Evolutionary conservation across 306 rosid genomes (phyloP).

Genomic region (Cicer bijugum): DNA sequence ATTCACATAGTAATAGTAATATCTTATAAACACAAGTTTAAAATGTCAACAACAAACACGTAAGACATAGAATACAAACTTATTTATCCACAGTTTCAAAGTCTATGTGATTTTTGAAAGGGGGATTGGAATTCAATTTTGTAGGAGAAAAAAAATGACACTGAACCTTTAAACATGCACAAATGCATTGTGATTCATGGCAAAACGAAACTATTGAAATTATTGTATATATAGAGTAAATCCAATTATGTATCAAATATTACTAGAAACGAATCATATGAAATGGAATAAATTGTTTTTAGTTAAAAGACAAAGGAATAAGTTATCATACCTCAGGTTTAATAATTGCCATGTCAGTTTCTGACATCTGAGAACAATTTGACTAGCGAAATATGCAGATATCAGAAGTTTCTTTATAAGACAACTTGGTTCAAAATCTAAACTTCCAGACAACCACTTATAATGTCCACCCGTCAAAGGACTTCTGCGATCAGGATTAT

Average conservation of each 20-base stretch:
- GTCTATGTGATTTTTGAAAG: neutral
- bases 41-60: slow-evolving; percentile 18
- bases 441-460: slow-evolving; percentile 38
- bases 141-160: neutral
- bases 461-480: slow-evolving; percentile 39
- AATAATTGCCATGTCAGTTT: slow-evolving; percentile 79
- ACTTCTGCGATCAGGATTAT: slow-evolving; percentile 31
- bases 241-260: slow-evolving; percentile 7
- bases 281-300: slow-evolving; percentile 2
- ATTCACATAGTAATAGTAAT: slow-evolving; percentile 31
- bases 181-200: slow-evolving; percentile 18
- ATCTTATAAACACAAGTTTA: slow-evolving; percentile 21
- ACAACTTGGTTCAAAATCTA: slow-evolving; percentile 26
- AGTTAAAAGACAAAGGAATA: slow-evolving; percentile 16
- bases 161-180: slow-evolving; percentile 5
- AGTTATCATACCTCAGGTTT: slow-evolving; percentile 81
- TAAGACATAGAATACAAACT: neutral
- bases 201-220: slow-evolving; percentile 24
- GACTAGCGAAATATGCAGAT: slow-evolving; percentile 5
- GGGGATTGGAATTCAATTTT: neutral
- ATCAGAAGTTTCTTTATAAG: slow-evolving; percentile 21
- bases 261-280: slow-evolving; percentile 2
- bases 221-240: slow-evolving; percentile 1
- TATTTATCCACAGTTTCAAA: slow-evolving; percentile 34
- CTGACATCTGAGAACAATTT: slow-evolving; percentile 71